A percentile compares a stretch with the other conserved stretches of the same genome.
These are phyloP conservation scores for Pseudogymnoascus sp. DNA, from an alignment of 2,329 filamentous ascomycete genomes.

Conservation along the genomic window DNA sequence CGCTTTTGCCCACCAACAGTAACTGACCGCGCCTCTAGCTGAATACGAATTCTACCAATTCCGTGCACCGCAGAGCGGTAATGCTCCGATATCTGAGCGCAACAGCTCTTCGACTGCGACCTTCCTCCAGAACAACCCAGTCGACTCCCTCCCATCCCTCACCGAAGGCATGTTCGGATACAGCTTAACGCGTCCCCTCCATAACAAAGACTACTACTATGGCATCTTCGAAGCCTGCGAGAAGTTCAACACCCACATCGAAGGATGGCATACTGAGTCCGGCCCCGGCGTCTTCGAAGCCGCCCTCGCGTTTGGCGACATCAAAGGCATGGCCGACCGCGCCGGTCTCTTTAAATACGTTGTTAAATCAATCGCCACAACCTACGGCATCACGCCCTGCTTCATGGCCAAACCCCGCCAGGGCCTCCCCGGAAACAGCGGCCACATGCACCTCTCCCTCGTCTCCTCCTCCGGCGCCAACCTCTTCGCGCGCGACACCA, in stretches of 20 bases:
- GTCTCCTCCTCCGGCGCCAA: slow-evolving; percentile 73
- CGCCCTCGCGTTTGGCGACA: slow-evolving; percentile 83
- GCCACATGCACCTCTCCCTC: slow-evolving; percentile 90
- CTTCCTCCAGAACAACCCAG: slow-evolving; percentile 67
- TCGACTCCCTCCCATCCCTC: slow-evolving; percentile 65
- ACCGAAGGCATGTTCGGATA: slow-evolving; percentile 97
- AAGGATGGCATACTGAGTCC: slow-evolving; percentile 93
- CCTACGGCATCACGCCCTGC: slow-evolving; percentile 87
- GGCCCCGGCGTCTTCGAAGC: slow-evolving; percentile 94
- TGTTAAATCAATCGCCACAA: slow-evolving; percentile 79
- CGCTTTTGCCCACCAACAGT: slow-evolving; percentile 7
- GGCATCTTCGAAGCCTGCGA: slow-evolving; percentile 74
- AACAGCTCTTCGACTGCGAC: slow-evolving; percentile 63
- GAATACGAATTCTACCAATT: slow-evolving; percentile 97
- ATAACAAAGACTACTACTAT: slow-evolving; percentile 92
- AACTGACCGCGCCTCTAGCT: slow-evolving; percentile 42
- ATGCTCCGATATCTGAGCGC: slow-evolving; percentile 41
- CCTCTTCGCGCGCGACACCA: slow-evolving; percentile 65
- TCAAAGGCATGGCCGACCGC: slow-evolving; percentile 83
- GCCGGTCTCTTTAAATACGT: slow-evolving; percentile 90
- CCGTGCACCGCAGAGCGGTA: slow-evolving; percentile 50
- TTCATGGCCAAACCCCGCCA: slow-evolving; percentile 98
- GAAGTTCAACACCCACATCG: slow-evolving; percentile 71
- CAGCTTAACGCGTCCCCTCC: slow-evolving; percentile 75
- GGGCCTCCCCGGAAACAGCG: slow-evolving; percentile 86